Percentiles rank a stretch among this genome's conserved stretches.
phyloP scores from a whole-genome alignment of 148 eudicot species.

The Rhododendron ovatum region DNA sequence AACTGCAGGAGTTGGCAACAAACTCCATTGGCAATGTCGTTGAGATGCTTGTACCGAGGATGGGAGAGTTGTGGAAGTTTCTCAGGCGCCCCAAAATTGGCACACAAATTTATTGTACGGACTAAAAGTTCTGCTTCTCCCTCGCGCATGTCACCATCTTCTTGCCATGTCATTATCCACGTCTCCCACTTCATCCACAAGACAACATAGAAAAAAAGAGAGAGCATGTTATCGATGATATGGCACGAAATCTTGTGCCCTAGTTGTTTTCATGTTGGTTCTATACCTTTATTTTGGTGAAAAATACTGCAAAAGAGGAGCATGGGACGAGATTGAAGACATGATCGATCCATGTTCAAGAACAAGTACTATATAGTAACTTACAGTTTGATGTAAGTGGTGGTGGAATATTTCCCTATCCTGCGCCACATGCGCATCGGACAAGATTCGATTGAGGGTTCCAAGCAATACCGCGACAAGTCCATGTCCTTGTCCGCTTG shows the following conservation, averaged over 20 bases:
- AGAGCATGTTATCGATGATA: neutral
- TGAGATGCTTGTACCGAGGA: constrained; percentile 33
- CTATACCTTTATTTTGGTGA: neutral
- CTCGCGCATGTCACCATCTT: constrained; percentile 34
- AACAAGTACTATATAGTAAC: neutral
- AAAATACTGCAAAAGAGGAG: neutral
- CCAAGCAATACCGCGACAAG: neutral
- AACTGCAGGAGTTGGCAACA: constrained; percentile 40
- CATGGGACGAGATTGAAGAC: neutral
- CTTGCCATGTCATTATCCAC: constrained; percentile 65
- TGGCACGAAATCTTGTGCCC: neutral
- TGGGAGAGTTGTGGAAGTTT: constrained; percentile 8
- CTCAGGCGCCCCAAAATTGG: constrained; percentile 16
- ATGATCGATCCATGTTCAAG: neutral
- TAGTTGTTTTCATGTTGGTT: neutral
- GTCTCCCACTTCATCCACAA: constrained; percentile 49
- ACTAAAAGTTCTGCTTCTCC: constrained; percentile 55
- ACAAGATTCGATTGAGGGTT: neutral
- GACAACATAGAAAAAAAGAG: neutral
- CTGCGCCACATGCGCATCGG: neutral
- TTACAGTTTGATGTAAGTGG: neutral
- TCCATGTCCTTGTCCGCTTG: neutral
- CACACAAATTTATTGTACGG: constrained; percentile 39
- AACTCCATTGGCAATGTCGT: constrained; percentile 32
- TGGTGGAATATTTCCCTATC: neutral